Base-by-base conservation (phyloP, 805 yeast genomes). In the Helenozyma rhizophorensis region DNA sequence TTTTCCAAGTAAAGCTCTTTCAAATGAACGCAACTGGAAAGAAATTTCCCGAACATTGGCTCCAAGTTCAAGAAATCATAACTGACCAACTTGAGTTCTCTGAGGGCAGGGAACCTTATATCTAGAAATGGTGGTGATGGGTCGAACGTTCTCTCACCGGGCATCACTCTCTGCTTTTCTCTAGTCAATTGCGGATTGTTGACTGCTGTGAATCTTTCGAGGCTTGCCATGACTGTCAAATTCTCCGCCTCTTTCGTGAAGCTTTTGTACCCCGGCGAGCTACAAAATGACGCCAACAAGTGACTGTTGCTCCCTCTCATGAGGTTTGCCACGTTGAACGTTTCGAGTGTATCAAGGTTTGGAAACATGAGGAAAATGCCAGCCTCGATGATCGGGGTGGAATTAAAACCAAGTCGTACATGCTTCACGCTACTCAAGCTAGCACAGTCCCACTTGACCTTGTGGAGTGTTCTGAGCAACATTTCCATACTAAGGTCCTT, bases 1-100 rank as follows among this genome's bases (percentile, higher is more conserved):
- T 64, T 60, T 33, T 66, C 71, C 16, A 65, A 35, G 17, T 52
- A 48, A 2, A 65, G 14, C 6, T 33, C 39, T 25, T 34, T 45
- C n/a, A 62, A 35, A 9, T 40, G 27, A 1, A 40, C 38, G 7
- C 48, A 30, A 2, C 23, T 42, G 1, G 45, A 23, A n/a, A 62
- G 36, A 27, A 62, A 55, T 3, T 40, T 39, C 3, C 66, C 65
- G 14, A 62, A 49, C 3, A 27, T 27, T 9, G 57, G 56, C 7
- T 58, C 50, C 9, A 38, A 36, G 25, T 53, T 50, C 1, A 32
- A 28, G 30, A 65, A 61, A 32, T 61, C 62, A 37, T 48, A 62
- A n/a, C 60, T 55, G 0, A 53, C 58, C 7, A 65, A 33, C 2
- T 55, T 47, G 10, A 64, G 37, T 21, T 43, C 53, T 3, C 43